These are phyloP conservation scores for Margaritispora aquatica DNA, from an alignment of 495 filamentous ascomycete species.

Conservation along the genomic window DNA sequence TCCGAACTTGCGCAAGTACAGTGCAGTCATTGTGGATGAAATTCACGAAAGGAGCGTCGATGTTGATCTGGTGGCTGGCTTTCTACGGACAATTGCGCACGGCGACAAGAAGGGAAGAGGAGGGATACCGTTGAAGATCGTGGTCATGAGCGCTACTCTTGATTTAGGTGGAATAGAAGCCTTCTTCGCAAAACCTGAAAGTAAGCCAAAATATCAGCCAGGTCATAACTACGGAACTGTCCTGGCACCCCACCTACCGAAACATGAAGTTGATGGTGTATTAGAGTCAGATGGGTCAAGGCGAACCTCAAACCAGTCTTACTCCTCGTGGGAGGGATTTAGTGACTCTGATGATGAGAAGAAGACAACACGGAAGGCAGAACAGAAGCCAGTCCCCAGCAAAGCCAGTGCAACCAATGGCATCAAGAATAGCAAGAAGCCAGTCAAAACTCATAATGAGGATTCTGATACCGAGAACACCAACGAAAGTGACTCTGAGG, in stretches of 20 bases:
- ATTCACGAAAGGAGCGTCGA: constrained; percentile 97
- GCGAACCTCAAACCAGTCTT: constrained; percentile 3
- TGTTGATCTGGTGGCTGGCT: constrained; percentile 84
- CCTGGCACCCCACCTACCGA: constrained; percentile 11
- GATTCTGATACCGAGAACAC: background rate
- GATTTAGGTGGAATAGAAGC: constrained; percentile 69
- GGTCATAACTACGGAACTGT: constrained; percentile 19
- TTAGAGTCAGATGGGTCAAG: background rate
- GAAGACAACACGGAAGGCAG: too few relatives aligned
- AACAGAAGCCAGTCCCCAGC: background rate
- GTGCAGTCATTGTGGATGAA: constrained; percentile 88
- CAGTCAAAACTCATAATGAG: background rate
- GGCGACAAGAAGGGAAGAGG: constrained; percentile 54
- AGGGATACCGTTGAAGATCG: constrained; percentile 73
- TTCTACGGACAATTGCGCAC: constrained; percentile 67
- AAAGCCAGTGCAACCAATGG: background rate
- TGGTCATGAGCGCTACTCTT: constrained; percentile 95
- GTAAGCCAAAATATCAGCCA: constrained; percentile 11
- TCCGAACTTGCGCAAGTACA: constrained; percentile 76
- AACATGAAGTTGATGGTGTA: constrained; percentile 1
- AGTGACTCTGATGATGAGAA: constrained; percentile 2
- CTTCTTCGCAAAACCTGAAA: constrained; percentile 40
- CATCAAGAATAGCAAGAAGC: background rate
- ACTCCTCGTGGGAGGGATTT: constrained; percentile 16
- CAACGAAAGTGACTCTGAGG: background rate